Base-by-base conservation (phyloP, 2,329 filamentous ascomycete species). In the Penicillium sp. region DNA sequence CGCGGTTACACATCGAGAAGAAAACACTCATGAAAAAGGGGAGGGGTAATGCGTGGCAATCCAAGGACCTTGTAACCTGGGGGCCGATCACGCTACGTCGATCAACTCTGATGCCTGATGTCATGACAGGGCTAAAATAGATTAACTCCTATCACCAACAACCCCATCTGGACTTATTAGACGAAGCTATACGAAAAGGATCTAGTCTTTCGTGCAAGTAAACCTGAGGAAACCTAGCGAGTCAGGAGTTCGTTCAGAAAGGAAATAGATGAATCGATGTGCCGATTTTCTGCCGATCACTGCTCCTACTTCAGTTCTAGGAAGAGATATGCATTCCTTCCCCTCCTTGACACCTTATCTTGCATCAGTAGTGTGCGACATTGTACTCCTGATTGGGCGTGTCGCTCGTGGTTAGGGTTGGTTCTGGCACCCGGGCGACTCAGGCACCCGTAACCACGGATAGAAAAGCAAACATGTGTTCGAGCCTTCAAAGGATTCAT, bases 321-420 rank as follows among this genome's bases (percentile, higher is more conserved):
- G 39, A 25, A 33, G 33, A 23, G 33, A 39, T 9, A 25, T 13
- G 25, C 25, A 25, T 16, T 1, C 4, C 45, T 52, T 33, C 45
- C 46, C 53, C 50, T 50, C 43, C 23, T 31, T n/a, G 9, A 49
- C 59, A 63, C 55, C 51, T 49, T 62, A 65, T 58, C 63, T 63
- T 61, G 63, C 62, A 57, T 62, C 39, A 56, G 54, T 60, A 57
- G 53, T 60, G 42, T 44, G 19, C 31, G 6, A 29, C 52, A 39
- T 14, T 11, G 26, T 35, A 11, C 6, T 1, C 23, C 10, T 58
- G 53, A 63, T 66, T 64, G 62, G 62, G 9, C 25, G 5, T 43
- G 39, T 37, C 11, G n/a, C 27, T 33, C 43, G 25, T 25, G 42
- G 50, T 45, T 53, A 53, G 50, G 47, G 47, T 44, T 53, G 27